Evolutionary conservation across 768 basidiomycete genomes (phyloP), one percentile per base, ranked within the genome.

Genomic region (Galerina marginata): DNA sequence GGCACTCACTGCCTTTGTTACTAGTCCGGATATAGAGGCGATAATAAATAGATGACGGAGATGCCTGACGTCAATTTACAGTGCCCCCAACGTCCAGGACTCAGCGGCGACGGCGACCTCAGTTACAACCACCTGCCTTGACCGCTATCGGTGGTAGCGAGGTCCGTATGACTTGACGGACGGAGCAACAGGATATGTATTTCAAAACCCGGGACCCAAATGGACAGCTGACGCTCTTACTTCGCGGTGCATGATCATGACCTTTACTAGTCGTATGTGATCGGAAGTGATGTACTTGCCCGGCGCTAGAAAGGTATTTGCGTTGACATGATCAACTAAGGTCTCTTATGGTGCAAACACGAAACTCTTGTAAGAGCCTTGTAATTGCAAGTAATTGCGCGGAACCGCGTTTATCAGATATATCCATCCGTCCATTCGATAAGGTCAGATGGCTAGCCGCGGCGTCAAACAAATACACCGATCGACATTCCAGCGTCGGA

Each of bases 81-180:
- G 29, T 36, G 12, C 12, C 52, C 36, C 10, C 42, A 23, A n/a
- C 37, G 33, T 54, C 33, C 26, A 51, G 37, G 52, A 14, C 25
- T n/a, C 52, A 33, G 48, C 59, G 62, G 62, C 53, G 45, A 59
- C 49, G 51, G 51, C 51, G 51, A 53, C 51, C 51, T 53, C 14
- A 9, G 20, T 46, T 20, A 55, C 26, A 33, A 46, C 36, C 16
- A 55, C 25, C 20, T 43, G 54, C 10, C 25, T 44, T 33, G 29
- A 33, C 29, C 29, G 29, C 4, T 33, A 33, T 33, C 29, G 60
- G 51, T 54, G 58, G 55, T 56, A 59, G 38, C 54, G 61, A 52
- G 61, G 25, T 63, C 58, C 55, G 58, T 49, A 38, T 49, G 44
- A 46, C 43, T 38, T 49, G 45, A 53, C 64, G 64, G 61, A 58